Evolutionary conservation across 495 filamentous ascomycete species (phyloP).

Genomic region (Penicillium ucsense): DNA sequence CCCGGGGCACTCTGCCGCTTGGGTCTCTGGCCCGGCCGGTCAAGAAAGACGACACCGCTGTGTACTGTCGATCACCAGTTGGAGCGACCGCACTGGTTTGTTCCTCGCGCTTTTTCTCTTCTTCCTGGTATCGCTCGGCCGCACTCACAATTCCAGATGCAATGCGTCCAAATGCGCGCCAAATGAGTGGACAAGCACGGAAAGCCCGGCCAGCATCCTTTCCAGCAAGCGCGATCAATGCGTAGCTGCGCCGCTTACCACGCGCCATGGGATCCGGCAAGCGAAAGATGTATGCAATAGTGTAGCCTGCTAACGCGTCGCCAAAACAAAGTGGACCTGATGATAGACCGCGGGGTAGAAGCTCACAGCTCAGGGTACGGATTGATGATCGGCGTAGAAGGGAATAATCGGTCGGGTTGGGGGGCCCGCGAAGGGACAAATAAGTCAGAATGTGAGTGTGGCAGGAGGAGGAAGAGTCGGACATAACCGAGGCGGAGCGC

Average conservation of each 20-base stretch:
- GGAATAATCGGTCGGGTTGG: constrained; percentile 67
- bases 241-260: constrained; percentile 77
- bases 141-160: constrained; percentile 63
- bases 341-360: constrained; percentile 63
- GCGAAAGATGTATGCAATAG: constrained; percentile 86
- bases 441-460: constrained; percentile 83
- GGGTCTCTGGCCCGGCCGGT: constrained; percentile 50
- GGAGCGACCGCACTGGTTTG: constrained; percentile 19
- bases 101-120: constrained; percentile 37
- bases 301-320: constrained; percentile 72
- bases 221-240: constrained; percentile 67
- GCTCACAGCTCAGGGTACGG: constrained; percentile 77
- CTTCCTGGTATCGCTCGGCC: constrained; percentile 45
- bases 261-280: constrained; percentile 82
- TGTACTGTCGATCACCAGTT: constrained; percentile 28
- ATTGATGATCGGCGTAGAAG: constrained; percentile 77
- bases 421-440: constrained; percentile 72
- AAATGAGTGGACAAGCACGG: constrained; percentile 64
- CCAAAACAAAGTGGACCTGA: constrained; percentile 82
- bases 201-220: constrained; percentile 66
- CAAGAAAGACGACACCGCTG: constrained; percentile 54
- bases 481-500: constrained; percentile 35
- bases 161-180: constrained; percentile 64
- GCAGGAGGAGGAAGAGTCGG: constrained; percentile 37
- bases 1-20: constrained; percentile 42